Evolutionary conservation across 1,139 yeast genomes (phyloP).

Genomic region (Tardiomyces depauwii): DNA sequence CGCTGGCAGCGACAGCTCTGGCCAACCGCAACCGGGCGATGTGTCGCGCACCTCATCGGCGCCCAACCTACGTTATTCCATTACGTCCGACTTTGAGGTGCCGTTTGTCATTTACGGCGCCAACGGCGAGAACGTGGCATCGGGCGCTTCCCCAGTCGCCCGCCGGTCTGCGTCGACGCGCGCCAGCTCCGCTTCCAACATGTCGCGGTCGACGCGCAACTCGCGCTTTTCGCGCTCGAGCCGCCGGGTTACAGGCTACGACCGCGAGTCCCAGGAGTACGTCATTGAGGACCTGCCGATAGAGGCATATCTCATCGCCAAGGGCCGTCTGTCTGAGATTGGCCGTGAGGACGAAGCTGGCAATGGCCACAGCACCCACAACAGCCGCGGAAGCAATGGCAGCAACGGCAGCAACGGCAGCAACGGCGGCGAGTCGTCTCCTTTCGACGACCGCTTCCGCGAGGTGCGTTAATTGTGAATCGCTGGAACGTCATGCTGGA

Average conservation of each 20-base stretch:
- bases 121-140: neutral
- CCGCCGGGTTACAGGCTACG: neutral
- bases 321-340: constrained; percentile 1
- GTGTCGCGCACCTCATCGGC: neutral
- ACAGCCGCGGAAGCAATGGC: too few relatives aligned
- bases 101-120: constrained; percentile 13
- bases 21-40: neutral
- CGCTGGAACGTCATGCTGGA: too few relatives aligned
- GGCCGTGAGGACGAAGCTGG: neutral
- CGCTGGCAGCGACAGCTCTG: neutral
- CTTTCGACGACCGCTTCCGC: neutral
- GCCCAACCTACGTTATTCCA: constrained; percentile 6
- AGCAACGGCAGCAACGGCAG: neutral
- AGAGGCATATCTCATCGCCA: constrained; percentile 14
- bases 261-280: constrained; percentile 10
- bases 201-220: neutral
- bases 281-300: constrained; percentile 14
- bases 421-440: neutral
- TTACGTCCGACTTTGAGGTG: constrained; percentile 12
- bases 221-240: neutral
- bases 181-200: neutral
- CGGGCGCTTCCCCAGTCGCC: neutral
- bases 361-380: too few relatives aligned
- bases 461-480: neutral
- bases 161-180: constrained; percentile 1